A percentile compares a stretch with the other conserved stretches of the same genome.
Conservation (phyloP, 75 land plant species). For the Selaginella tamariscina region DNA sequence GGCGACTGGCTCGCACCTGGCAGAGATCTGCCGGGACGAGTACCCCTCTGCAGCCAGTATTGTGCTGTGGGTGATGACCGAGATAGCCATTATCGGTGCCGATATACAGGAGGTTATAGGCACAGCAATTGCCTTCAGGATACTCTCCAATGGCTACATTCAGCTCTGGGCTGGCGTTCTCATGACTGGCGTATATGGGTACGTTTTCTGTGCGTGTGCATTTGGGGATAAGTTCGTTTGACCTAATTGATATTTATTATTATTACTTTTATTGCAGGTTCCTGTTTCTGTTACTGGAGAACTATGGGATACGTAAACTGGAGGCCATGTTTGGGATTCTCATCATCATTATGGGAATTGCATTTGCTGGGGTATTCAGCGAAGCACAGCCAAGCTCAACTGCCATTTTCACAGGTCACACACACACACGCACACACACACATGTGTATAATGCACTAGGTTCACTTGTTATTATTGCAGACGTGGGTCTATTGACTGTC, state of each 20-base stretch:
- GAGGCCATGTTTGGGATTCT: constrained; percentile 72
- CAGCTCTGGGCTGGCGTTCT: constrained; percentile 84
- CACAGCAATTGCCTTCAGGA: constrained; percentile 83
- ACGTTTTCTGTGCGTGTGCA: constrained; percentile 8
- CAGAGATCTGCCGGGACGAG: constrained; percentile 76
- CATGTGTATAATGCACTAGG: no score
- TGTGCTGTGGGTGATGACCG: constrained; percentile 77
- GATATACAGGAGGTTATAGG: constrained; percentile 98
- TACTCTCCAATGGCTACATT: constrained; percentile 59
- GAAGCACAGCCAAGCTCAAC: constrained; percentile 54
- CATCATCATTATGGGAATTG: constrained; percentile 70
- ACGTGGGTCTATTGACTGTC: no score
- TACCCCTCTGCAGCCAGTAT: constrained; percentile 55
- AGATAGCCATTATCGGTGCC: constrained; percentile 76
- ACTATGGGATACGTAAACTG: constrained; percentile 83
- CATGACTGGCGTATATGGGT: constrained; percentile 70
- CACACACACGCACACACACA: no score
- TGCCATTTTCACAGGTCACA: constrained; percentile 66
- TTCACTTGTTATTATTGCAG: no score
- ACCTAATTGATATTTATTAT: no score
- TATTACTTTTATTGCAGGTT: constrained; percentile 48
- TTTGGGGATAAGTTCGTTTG: not conserved
- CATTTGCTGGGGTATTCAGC: constrained; percentile 92
- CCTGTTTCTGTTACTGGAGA: constrained; percentile 67
- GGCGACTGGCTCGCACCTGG: constrained; percentile 76